Base-by-base conservation (phyloP, 208 protist genomes). In the Trypanosoma cruzi region DNA sequence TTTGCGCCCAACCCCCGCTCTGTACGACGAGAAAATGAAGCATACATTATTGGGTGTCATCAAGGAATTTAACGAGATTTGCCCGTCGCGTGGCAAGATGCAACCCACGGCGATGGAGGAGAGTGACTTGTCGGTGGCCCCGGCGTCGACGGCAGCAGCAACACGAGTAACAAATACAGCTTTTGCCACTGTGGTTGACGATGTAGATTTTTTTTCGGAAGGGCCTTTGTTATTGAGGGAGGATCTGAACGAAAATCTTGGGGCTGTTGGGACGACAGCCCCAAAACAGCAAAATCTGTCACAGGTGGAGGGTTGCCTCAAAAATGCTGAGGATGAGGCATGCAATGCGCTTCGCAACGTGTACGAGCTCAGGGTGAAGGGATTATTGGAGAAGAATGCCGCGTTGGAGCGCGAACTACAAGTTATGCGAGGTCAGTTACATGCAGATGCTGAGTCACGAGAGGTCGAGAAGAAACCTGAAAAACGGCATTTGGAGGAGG, bases 11-110 rank as follows among this genome's bases (percentile, higher is more conserved):
- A 42, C 74, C 1, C 81, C 81, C 7, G 80, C 62, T 11, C 50
- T 88, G 24, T 94, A 92, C 68, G 86, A 94, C 64, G 76, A 61
- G 22, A 42, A 20, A 22, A 76, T 84, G 70, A 75, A 81, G n/a
- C 13, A 66, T 4, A 61, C 37, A 7, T 34, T 82, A 22, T 59
- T 73, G 16, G 53, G 42, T 29, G 31, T 74, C 10, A 68, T 77
- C 24, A 46, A 56, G 22, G 48, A 60, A 26, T 71, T 82, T 22
- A 82, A 77, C 14, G 55, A 64, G 28, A 64, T 75, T 49, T 75
- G 62, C 48, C 48, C 55, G 10, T 44, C 48, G 31, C 62, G 44
- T 59, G 31, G 32, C 8, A 34, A 7, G 29, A 58, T 50, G 29
- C 42, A 62, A 10, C 1, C 10, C n/a, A 32, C 37, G 29, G 1